phyloP scores from a whole-genome alignment of 2,329 filamentous ascomycete genomes.

The Fonsecaea nubica region DNA sequence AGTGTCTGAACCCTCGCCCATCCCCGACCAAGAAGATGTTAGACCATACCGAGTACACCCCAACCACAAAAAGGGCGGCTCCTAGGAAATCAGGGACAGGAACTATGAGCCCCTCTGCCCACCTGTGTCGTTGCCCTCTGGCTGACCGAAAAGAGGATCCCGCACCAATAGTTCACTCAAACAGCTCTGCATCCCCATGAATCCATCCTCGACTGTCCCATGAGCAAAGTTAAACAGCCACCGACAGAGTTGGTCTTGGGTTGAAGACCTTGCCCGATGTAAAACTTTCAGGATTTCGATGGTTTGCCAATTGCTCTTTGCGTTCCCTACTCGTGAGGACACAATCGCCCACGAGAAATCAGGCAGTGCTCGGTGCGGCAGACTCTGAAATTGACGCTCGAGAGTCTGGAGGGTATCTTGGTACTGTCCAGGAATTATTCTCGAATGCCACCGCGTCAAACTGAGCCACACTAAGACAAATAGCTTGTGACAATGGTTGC shows the following conservation, averaged over 20 bases:
- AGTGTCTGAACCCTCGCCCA: background rate
- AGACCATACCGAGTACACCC: background rate
- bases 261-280: background rate
- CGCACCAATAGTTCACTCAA: constrained; percentile 7
- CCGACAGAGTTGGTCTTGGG: constrained; percentile 2
- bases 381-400: background rate
- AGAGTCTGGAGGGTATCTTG: background rate
- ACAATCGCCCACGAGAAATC: constrained; percentile 19
- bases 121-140: background rate
- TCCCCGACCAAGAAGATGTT: background rate
- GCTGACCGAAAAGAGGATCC: constrained; percentile 7
- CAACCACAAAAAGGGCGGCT: background rate
- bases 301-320: constrained; percentile 5
- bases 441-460: constrained; percentile 10
- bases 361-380: constrained; percentile 3
- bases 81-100: background rate
- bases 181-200: background rate
- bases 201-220: background rate
- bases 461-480: constrained; percentile 16
- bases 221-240: constrained; percentile 11
- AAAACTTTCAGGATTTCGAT: constrained; percentile 14
- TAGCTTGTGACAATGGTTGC: constrained; percentile 12
- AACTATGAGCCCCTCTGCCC: background rate
- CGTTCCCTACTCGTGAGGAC: constrained; percentile 1
- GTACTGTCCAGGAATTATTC: constrained; percentile 4